Evolutionary conservation across 371 early-diverging fungal species (phyloP), one percentile per base, ranked within the genome.

Genomic region (Mortierella sp.): DNA sequence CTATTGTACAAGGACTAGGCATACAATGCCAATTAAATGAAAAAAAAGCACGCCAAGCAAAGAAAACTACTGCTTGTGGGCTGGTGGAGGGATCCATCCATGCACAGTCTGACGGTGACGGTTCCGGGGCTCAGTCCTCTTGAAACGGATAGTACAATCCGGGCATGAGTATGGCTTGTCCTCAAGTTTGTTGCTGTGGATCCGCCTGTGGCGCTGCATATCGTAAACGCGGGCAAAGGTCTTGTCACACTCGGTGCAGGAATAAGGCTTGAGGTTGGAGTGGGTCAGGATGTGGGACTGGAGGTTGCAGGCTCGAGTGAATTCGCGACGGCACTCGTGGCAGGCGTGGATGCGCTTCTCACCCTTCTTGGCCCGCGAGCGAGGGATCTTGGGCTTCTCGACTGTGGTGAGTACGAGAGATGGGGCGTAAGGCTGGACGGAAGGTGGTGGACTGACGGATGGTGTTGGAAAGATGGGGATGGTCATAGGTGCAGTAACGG

Each of bases 271-370:
- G 24, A 71, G 51, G 37, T 46, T 71, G 19, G 26, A 16, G 59
- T 74, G 74, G 46, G 55, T 57, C 48, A 46, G 43, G 64, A 74
- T 46, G 31, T 74, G 74, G 6, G 74, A 55, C 9, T 74, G 55
- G 46, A 74, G 74, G 48, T 74, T 74, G 61, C 55, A 74, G 31
- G 74, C 44, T 0, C 74, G 55, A 3, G 74, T 44, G 46, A 74
- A 74, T 11, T 10, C 40, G 67, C 67, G 67, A 2, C 0, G 9
- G 67, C 67, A 67, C 21, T 24, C 40, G 24, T 24, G 67, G 40
- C 67, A 67, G 24, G 24, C 40, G 43, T 67, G 67, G 37, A 67
- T 37, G 21, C 67, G 67, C 67, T 67, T 67, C 67, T 67, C 67
- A 0, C 67, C 67, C 67, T 67, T 67, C 40, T 67, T 67, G 40